These are phyloP conservation scores for Crucihimalaya himalaica DNA, from an alignment of 345 rosid genomes.

Conservation along the genomic window DNA sequence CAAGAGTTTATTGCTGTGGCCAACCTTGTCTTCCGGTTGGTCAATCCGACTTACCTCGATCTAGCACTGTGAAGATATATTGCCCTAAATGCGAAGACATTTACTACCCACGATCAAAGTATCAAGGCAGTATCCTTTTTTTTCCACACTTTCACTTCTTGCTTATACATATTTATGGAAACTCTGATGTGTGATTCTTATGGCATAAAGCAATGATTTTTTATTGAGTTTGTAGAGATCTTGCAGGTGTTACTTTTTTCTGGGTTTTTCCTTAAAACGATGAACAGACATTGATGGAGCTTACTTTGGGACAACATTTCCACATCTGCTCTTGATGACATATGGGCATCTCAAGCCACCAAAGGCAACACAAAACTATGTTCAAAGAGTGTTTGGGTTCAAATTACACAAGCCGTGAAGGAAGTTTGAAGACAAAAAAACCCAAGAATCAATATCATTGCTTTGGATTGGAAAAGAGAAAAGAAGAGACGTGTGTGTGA, in stretches of 20 bases:
- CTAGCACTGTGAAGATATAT: conserved; percentile 87
- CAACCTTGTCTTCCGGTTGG: conserved; percentile 96
- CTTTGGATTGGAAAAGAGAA: not conserved
- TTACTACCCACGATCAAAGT: conserved; percentile 89
- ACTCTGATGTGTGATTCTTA: not conserved
- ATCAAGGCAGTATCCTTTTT: conserved; percentile 94
- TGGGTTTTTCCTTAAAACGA: conserved; percentile 47
- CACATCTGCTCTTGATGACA: conserved; percentile 87
- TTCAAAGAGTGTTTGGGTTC: conserved; percentile 93
- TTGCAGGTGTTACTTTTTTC: conserved; percentile 12
- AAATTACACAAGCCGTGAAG: conserved; percentile 69
- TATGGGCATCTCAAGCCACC: conserved; percentile 89
- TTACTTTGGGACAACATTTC: conserved; percentile 88
- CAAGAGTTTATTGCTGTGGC: conserved; percentile 94
- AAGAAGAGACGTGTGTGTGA: conserved; percentile 47
- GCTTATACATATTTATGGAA: not conserved
- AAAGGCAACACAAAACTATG: conserved; percentile 73
- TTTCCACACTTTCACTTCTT: not conserved
- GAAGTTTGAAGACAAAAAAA: not conserved
- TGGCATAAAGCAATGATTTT: not conserved
- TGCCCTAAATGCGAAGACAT: conserved; percentile 93
- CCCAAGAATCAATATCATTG: conserved; percentile 19
- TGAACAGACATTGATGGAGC: conserved; percentile 90
- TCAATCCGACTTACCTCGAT: conserved; percentile 82
- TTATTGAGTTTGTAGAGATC: not conserved